Conservation (phyloP, 768 basidiomycete species). For the Tubosaeta brunneosetosa region DNA sequence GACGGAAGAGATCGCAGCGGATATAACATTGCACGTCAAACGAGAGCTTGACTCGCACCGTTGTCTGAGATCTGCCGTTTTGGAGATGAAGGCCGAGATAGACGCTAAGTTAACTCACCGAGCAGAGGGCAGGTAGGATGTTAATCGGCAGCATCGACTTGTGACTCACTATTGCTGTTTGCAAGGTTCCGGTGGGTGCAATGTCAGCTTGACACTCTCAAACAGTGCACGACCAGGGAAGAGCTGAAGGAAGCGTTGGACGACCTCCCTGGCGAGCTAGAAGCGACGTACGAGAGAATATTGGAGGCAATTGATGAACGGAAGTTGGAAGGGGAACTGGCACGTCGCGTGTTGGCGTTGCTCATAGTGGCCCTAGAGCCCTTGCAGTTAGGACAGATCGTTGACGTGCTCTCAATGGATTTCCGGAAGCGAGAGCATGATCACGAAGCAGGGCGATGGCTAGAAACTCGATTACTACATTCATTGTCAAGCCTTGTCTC, state of each 20-base stretch:
- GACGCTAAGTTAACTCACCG: not conserved
- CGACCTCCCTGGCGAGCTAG: not conserved
- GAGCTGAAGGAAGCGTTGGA: not conserved
- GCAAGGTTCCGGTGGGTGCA: slow-evolving; percentile 4
- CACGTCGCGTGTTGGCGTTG: not conserved
- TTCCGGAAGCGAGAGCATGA: too few relatives aligned
- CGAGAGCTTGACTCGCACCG: not conserved
- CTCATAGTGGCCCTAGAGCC: not conserved
- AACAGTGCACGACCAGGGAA: not conserved
- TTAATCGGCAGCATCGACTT: too few relatives aligned
- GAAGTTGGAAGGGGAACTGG: not conserved
- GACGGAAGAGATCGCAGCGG: not conserved
- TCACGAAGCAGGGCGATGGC: not conserved
- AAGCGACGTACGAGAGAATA: slow-evolving; percentile 4
- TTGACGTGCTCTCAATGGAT: not conserved
- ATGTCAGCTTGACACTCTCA: slow-evolving; percentile 1
- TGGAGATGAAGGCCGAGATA: not conserved
- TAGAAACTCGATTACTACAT: not conserved
- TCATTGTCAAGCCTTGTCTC: slow-evolving; percentile 1
- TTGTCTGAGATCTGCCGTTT: not conserved
- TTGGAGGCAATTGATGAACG: not conserved
- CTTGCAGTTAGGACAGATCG: not conserved
- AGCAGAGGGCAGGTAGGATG: slow-evolving; percentile 1
- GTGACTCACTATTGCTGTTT: not conserved
- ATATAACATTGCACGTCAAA: not conserved